phyloP scores from a whole-genome alignment of 2,329 filamentous ascomycete genomes.

The Fusarium circinatum region DNA sequence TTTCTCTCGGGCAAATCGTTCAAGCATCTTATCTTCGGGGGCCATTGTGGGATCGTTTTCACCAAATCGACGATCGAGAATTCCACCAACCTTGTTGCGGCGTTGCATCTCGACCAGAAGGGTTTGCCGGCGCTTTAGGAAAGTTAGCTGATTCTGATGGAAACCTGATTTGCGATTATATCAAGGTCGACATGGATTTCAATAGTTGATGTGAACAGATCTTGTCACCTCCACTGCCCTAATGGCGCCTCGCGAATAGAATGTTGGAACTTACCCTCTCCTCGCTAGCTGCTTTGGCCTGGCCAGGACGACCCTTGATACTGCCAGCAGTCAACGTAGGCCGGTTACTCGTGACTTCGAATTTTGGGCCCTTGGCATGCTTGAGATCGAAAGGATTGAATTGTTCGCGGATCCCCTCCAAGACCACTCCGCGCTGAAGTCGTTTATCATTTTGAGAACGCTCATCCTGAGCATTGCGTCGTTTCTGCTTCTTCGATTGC shows the following conservation, averaged over 20 bases:
- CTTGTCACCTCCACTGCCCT: not conserved
- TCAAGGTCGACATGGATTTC: not conserved
- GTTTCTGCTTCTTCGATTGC: slow-evolving; percentile 94
- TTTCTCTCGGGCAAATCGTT: slow-evolving; percentile 90
- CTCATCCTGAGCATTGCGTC: slow-evolving; percentile 74
- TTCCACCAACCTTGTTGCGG: slow-evolving; percentile 90
- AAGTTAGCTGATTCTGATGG: slow-evolving; percentile 18
- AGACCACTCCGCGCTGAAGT: slow-evolving; percentile 77
- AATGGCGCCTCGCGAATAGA: not conserved
- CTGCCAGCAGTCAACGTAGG: slow-evolving; percentile 65
- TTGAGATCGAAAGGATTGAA: slow-evolving; percentile 99
- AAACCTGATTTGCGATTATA: not conserved
- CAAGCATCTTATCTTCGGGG: slow-evolving; percentile 89
- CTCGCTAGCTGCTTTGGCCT: slow-evolving; percentile 87
- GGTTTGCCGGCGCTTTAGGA: slow-evolving; percentile 75
- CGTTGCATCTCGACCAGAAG: slow-evolving; percentile 90
- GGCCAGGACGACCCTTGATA: slow-evolving; percentile 79
- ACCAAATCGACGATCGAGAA: slow-evolving; percentile 92
- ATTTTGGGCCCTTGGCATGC: slow-evolving; percentile 82
- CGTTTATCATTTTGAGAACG: slow-evolving; percentile 76
- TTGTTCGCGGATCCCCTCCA: slow-evolving; percentile 89
- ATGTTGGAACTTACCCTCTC: slow-evolving; percentile 69
- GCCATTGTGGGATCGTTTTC: slow-evolving; percentile 96
- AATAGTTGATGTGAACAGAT: not conserved
- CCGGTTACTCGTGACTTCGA: slow-evolving; percentile 79